Evolutionary conservation across 331 rosid genomes (phyloP).

Genomic region (Malus hybrid): DNA sequence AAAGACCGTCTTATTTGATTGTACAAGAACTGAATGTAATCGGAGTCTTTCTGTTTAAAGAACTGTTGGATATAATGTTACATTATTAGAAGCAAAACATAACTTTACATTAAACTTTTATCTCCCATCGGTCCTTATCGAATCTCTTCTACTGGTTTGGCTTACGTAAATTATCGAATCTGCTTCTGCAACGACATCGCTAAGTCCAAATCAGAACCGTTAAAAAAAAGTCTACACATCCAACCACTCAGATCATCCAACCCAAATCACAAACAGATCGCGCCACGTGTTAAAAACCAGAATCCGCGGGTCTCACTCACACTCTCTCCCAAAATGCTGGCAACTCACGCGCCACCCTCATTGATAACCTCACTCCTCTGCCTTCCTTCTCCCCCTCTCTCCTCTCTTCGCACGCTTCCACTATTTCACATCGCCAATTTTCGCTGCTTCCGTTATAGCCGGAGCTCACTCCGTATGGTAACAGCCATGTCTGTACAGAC

Average conservation of each 20-base stretch:
- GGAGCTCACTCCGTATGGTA: not conserved
- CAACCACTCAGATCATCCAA: not conserved
- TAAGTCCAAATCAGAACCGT: no score
- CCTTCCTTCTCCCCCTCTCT: not conserved
- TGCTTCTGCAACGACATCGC: no score
- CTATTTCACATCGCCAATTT: constrained; percentile 8
- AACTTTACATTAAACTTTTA: no score
- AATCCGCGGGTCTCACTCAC: not conserved
- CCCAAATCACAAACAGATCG: not conserved
- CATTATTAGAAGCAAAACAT: no score
- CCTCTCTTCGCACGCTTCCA: constrained; percentile 2
- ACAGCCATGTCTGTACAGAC: constrained; percentile 28
- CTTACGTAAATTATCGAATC: no score
- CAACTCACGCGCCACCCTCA: constrained; percentile 40
- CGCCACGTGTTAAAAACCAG: not conserved
- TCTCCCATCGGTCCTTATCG: no score
- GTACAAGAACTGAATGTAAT: no score
- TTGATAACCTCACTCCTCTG: constrained; percentile 22
- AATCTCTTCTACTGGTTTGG: no score
- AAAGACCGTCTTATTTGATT: no score
- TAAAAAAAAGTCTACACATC: no score
- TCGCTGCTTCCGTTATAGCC: constrained; percentile 17
- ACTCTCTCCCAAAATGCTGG: constrained; percentile 25
- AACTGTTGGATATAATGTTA: no score
- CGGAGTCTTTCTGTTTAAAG: no score